Conservation (phyloP, 805 yeast species). For the Candida palmyrensis region DNA sequence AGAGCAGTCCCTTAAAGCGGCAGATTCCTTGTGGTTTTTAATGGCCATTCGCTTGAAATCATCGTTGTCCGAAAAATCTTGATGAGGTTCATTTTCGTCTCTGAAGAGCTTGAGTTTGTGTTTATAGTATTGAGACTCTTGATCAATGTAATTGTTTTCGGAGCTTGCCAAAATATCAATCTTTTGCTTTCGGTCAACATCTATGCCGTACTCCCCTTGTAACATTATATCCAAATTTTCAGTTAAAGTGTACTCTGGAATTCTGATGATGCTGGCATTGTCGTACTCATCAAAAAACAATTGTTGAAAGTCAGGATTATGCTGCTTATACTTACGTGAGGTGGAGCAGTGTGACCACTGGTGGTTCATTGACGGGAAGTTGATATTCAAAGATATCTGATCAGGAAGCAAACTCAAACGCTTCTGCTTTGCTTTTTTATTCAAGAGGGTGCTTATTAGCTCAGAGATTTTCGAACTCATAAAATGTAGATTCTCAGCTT, state of each 20-base stretch:
- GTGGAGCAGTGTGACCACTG: slow-evolving; percentile 16
- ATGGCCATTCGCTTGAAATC: slow-evolving; percentile 5
- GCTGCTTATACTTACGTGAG: slow-evolving; percentile 5
- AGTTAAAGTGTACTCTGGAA: slow-evolving; percentile 6
- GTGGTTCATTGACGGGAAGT: slow-evolving; percentile 25
- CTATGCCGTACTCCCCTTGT: slow-evolving; percentile 4
- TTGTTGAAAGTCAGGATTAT: slow-evolving; percentile 4
- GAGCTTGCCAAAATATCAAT: not conserved
- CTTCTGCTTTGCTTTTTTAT: not conserved
- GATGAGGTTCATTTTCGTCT: slow-evolving; percentile 3
- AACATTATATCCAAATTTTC: slow-evolving; percentile 3
- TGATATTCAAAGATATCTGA: slow-evolving; percentile 15
- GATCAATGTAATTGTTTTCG: slow-evolving; percentile 8
- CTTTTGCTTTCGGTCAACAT: not conserved
- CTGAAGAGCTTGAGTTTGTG: slow-evolving; percentile 4
- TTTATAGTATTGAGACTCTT: slow-evolving; percentile 8
- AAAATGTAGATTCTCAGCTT: slow-evolving; percentile 15
- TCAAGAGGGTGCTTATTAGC: slow-evolving; percentile 13
- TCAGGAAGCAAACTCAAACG: not conserved
- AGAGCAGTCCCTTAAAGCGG: slow-evolving; percentile 6
- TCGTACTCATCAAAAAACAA: slow-evolving; percentile 1
- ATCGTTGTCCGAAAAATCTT: slow-evolving; percentile 8
- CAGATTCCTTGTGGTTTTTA: slow-evolving; percentile 6
- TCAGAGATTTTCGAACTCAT: slow-evolving; percentile 18
- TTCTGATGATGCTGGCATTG: not conserved